phyloP scores from a whole-genome alignment of 2,329 filamentous ascomycete species.

The Neofusicoccum sp. region DNA sequence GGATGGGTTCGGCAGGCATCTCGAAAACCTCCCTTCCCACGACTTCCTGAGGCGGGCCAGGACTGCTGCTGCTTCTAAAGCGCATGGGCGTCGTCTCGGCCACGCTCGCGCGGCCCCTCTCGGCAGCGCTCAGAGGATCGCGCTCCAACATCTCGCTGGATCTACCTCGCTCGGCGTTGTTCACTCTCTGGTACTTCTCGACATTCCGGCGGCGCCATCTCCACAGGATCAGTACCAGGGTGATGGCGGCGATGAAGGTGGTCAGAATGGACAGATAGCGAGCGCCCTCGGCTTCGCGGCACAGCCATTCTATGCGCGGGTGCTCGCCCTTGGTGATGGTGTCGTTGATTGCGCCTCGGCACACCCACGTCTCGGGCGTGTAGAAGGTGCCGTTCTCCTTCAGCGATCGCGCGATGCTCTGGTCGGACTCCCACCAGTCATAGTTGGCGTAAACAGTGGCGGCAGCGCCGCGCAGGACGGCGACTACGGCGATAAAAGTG shows the following conservation, averaged over 20 bases:
- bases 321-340: constrained; percentile 1
- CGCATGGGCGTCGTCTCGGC: not conserved
- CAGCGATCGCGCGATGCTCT: constrained; percentile 1
- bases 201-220: constrained; percentile 8
- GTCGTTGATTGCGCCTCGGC: not conserved
- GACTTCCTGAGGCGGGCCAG: not conserved
- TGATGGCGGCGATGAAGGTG: not conserved
- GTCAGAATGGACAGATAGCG: constrained; percentile 3
- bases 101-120: not conserved
- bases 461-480: constrained; percentile 3
- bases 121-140: not conserved
- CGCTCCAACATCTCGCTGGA: not conserved
- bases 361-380: constrained; percentile 8
- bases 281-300: constrained; percentile 4
- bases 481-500: not conserved
- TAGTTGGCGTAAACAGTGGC: constrained; percentile 1
- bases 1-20: constrained; percentile 4
- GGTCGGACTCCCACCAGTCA: constrained; percentile 4
- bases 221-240: constrained; percentile 2
- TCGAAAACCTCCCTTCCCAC: constrained; percentile 1
- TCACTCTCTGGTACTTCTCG: constrained; percentile 2
- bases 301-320: constrained; percentile 3
- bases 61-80: not conserved
- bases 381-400: not conserved
- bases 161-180: not conserved